phyloP scores from a whole-genome alignment of 2,329 filamentous ascomycete genomes.

The Colletotrichum simmondsii region DNA sequence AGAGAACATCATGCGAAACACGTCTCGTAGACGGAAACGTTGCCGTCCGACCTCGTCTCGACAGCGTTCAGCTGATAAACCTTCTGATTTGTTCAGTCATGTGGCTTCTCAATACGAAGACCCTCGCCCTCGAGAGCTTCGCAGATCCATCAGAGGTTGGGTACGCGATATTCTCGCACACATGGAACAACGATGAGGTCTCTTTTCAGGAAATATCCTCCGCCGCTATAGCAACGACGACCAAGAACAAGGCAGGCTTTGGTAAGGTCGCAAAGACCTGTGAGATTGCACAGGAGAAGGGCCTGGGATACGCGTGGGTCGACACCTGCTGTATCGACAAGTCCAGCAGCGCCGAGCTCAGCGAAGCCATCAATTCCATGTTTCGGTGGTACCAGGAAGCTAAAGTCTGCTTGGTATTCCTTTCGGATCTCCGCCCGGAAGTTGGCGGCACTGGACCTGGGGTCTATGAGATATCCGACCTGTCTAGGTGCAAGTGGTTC shows the following conservation, averaged over 20 bases:
- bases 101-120: constrained; percentile 37
- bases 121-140: constrained; percentile 26
- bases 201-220: constrained; percentile 35
- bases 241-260: constrained; percentile 17
- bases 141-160: constrained; percentile 32
- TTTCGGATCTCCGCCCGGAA: constrained; percentile 32
- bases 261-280: constrained; percentile 27
- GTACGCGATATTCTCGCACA: constrained; percentile 43
- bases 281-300: constrained; percentile 9
- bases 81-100: neutral
- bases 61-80: neutral
- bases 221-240: neutral
- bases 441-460: neutral
- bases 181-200: constrained; percentile 40
- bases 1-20: too few relatives aligned
- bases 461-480: neutral
- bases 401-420: constrained; percentile 36
- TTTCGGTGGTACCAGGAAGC: constrained; percentile 38
- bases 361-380: constrained; percentile 38
- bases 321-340: constrained; percentile 44
- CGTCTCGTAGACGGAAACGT: too few relatives aligned
- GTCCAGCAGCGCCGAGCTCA: constrained; percentile 38
- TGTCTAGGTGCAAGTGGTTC: constrained; percentile 35
- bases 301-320: constrained; percentile 37
- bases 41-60: too few relatives aligned